Evolutionary conservation across 208 protist species (phyloP).

Genomic region (Acanthamoeba sp.): DNA sequence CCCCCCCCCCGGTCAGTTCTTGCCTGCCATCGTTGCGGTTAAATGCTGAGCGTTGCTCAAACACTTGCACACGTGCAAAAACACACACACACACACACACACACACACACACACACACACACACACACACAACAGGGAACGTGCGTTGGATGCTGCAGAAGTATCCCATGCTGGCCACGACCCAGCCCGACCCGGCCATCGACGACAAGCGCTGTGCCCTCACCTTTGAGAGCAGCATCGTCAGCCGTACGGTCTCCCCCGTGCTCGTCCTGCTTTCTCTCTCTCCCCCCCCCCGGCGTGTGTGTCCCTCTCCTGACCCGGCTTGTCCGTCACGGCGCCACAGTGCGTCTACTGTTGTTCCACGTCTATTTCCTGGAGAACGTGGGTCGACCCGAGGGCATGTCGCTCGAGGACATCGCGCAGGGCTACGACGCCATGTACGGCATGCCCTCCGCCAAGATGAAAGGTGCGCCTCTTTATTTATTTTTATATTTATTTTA

Average conservation of each 20-base stretch:
- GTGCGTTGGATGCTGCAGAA: conserved; percentile 16
- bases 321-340: neutral
- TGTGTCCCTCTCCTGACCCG: neutral
- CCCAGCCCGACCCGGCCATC: neutral
- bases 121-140: too few relatives aligned
- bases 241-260: too few relatives aligned
- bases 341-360: conserved; percentile 13
- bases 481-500: too few relatives aligned
- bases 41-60: too few relatives aligned
- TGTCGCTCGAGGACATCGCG: neutral
- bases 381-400: conserved; percentile 22
- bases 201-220: neutral
- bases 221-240: conserved; percentile 23
- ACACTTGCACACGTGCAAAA: too few relatives aligned
- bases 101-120: neutral
- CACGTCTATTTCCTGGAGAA: conserved; percentile 28
- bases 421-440: conserved; percentile 32
- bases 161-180: conserved; percentile 37
- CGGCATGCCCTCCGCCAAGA: conserved; percentile 11
- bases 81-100: too few relatives aligned
- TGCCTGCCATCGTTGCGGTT: too few relatives aligned
- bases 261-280: too few relatives aligned
- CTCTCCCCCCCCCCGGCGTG: neutral
- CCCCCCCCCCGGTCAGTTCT: too few relatives aligned
- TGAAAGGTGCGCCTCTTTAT: neutral